Evolutionary conservation across 768 basidiomycete species (phyloP), one percentile per base, ranked within the genome.

Genomic region (Chalciporus pseudorubinellus): DNA sequence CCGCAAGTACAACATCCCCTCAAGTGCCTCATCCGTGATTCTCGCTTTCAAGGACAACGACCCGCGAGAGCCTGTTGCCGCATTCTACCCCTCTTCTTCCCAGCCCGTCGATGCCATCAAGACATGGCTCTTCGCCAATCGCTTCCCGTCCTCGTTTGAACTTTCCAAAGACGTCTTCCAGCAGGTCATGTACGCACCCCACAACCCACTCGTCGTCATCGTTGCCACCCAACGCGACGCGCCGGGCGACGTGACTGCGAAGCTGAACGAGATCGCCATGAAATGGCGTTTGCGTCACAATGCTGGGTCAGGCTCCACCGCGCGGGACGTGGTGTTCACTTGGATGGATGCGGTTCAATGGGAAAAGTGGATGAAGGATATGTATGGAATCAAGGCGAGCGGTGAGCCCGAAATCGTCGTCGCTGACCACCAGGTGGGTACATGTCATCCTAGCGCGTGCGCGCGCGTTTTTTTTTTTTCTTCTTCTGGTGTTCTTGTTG

Each of bases 261-360:
- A 74, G 45, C 65, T 86, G 13, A 71, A 60, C 22, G 78, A 79
- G 55, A 72, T 85, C 6, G 84, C 78, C 1, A 73, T 70, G 59
- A 79, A 74, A 58, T 93, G 85, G 92, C 77, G 78, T 53, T 44
- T 71, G 33, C 55, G 50, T 36, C 13, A 18, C 19, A 16, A 12
- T 14, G 39, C 18, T 10, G n/a, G 42, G 21, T 49, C 55, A 46
- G 61, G 59, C 44, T 54, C 54, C 39, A 65, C 47, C 53, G 71
- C 34, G 38, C 70, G 77, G 31, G 78, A 83, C 39, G 85, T 95
- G 0, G 80, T 94, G 44, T 97, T 94, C 69, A 78, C 86, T 9
- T 93, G 87, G 86, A 93, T 97, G 82, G 92, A 99, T 62, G 80
- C 75, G 2, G 83, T 82, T 21, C 80, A 77, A 68, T 98, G 95